These are phyloP conservation scores for Solanum pennellii DNA, from an alignment of 257 asterid species.

Conservation along the genomic window DNA sequence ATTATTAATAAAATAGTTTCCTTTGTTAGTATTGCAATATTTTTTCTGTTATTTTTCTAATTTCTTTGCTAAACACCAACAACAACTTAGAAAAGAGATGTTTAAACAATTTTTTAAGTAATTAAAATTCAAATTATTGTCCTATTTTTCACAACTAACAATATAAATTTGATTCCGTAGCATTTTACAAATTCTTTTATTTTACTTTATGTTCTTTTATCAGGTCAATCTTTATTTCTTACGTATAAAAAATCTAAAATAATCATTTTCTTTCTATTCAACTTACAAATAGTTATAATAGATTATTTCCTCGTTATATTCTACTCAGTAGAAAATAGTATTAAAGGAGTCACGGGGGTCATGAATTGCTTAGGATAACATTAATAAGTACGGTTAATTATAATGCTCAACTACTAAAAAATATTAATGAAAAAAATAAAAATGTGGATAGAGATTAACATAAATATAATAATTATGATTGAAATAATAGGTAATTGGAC, in stretches of 20 bases:
- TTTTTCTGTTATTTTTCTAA: too few relatives aligned
- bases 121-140: background rate
- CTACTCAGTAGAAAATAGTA: background rate
- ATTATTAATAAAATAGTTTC: too few relatives aligned
- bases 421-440: background rate
- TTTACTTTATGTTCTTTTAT: too few relatives aligned
- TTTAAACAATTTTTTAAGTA: background rate
- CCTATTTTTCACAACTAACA: background rate
- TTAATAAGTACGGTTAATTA: background rate
- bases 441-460: background rate
- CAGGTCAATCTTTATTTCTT: too few relatives aligned
- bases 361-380: background rate
- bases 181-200: too few relatives aligned
- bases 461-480: background rate
- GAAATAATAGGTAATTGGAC: background rate
- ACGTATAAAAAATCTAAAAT: too few relatives aligned
- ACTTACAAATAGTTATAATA: too few relatives aligned
- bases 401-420: background rate
- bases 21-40: too few relatives aligned
- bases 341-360: background rate
- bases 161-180: too few relatives aligned
- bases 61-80: too few relatives aligned
- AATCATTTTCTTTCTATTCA: too few relatives aligned
- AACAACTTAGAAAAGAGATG: background rate
- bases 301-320: too few relatives aligned